phyloP scores from a whole-genome alignment of 495 filamentous ascomycete species.

The Penicillium cosmopolitanum region DNA sequence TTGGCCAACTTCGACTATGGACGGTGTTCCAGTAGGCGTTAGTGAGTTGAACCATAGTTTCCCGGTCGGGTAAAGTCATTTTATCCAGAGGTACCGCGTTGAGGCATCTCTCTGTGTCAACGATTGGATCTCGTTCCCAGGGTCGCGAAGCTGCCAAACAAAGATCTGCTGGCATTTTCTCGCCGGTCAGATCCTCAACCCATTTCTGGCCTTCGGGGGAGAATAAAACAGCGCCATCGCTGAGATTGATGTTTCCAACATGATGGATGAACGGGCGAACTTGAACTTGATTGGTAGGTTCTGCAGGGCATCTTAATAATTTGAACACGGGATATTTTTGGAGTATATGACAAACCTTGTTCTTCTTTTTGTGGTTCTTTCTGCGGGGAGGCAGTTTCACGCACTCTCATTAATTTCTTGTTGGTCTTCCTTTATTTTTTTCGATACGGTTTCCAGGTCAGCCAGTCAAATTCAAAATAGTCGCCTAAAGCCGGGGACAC shows the following conservation, averaged over 20 bases:
- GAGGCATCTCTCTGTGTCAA: not conserved
- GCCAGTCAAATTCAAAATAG: not conserved
- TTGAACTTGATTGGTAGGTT: not conserved
- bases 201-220: not conserved
- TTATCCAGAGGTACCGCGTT: constrained; percentile 1
- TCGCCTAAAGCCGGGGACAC: not conserved
- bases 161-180: constrained; percentile 3
- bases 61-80: not conserved
- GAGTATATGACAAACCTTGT: not conserved
- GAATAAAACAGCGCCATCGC: not conserved
- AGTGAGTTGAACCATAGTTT: not conserved
- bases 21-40: not conserved
- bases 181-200: constrained; percentile 2
- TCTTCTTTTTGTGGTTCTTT: not conserved
- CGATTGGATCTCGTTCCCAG: constrained; percentile 7
- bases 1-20: constrained; percentile 2
- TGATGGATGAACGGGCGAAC: constrained; percentile 2
- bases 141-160: not conserved
- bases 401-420: not conserved
- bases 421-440: not conserved
- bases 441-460: not conserved
- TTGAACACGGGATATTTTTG: not conserved
- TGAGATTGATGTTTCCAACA: constrained; percentile 6
- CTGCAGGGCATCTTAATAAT: not conserved
- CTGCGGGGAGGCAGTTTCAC: not conserved